Evolutionary conservation across 2,329 filamentous ascomycete genomes (phyloP).

Genomic region (Sclerotinia minor): DNA sequence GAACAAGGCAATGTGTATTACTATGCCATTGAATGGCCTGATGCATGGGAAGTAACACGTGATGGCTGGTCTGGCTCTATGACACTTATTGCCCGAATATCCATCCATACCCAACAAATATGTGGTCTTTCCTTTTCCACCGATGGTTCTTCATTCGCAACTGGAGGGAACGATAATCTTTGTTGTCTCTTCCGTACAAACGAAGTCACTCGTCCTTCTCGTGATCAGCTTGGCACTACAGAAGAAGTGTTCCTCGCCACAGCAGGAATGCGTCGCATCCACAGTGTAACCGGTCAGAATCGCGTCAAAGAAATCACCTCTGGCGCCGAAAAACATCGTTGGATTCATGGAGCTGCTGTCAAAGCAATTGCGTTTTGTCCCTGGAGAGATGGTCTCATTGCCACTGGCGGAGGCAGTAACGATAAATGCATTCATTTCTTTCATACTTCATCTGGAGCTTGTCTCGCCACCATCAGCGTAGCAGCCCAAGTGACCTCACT

Average conservation of each 20-base stretch:
- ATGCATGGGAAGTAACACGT: slow-evolving; percentile 59
- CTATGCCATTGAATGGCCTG: slow-evolving; percentile 85
- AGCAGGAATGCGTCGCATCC: slow-evolving; percentile 40
- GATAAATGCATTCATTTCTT: slow-evolving; percentile 97
- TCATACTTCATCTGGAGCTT: slow-evolving; percentile 79
- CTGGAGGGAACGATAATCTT: slow-evolving; percentile 88
- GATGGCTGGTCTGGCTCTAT: slow-evolving; percentile 77
- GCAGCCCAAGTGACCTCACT: slow-evolving; percentile 91
- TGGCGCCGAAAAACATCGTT: slow-evolving; percentile 67
- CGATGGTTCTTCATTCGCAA: slow-evolving; percentile 75
- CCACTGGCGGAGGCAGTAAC: slow-evolving; percentile 89
- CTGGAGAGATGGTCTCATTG: slow-evolving; percentile 84
- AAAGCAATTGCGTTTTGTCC: slow-evolving; percentile 98
- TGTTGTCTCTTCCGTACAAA: slow-evolving; percentile 73
- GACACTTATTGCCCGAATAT: slow-evolving; percentile 73
- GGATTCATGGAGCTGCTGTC: slow-evolving; percentile 81
- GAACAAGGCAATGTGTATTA: slow-evolving; percentile 81
- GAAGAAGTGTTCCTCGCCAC: slow-evolving; percentile 33
- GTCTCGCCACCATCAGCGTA: slow-evolving; percentile 86
- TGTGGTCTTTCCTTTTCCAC: slow-evolving; percentile 89
- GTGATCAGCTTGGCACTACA: slow-evolving; percentile 22
- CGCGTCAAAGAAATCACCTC: slow-evolving; percentile 50
- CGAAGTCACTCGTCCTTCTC: slow-evolving; percentile 29
- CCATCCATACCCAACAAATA: slow-evolving; percentile 82
- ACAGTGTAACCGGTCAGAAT: slow-evolving; percentile 41